Percentiles rank a stretch among this genome's conserved stretches.
These are phyloP conservation scores for Colletotrichum orchidophilum DNA, from an alignment of 2,329 filamentous ascomycete species.

Conservation along the genomic window DNA sequence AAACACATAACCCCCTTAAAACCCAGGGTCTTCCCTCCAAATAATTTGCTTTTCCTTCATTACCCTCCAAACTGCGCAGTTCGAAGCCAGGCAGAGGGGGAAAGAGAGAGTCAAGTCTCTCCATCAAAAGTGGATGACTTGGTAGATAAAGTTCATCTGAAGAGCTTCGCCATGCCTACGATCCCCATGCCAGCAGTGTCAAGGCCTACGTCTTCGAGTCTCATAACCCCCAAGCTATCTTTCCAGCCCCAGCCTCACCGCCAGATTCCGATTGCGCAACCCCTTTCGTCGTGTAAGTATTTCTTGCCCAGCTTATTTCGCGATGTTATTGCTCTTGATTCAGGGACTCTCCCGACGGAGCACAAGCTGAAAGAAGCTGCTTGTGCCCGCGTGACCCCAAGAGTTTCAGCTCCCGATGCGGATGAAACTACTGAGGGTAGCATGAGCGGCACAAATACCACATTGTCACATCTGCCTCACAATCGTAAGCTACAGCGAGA, in stretches of 20 bases:
- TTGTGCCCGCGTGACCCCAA: background rate
- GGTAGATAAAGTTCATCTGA: constrained; percentile 7
- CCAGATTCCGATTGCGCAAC: background rate
- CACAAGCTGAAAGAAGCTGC: constrained; percentile 13
- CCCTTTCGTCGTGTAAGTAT: background rate
- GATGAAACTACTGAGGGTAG: constrained; percentile 19
- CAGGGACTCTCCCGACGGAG: background rate
- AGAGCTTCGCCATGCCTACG: background rate
- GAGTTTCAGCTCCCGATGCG: constrained; percentile 22
- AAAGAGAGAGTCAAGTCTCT: background rate
- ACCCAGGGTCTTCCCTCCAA: too few relatives aligned
- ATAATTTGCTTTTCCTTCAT: too few relatives aligned
- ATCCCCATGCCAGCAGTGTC: background rate
- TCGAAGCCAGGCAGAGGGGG: background rate
- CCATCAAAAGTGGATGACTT: background rate
- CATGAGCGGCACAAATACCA: constrained; percentile 1
- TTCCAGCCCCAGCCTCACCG: background rate
- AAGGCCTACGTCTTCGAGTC: constrained; percentile 2
- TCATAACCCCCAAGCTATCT: background rate
- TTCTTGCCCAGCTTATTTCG: background rate
- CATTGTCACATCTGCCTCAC: background rate
- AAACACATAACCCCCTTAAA: too few relatives aligned
- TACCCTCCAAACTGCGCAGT: background rate
- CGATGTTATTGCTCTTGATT: background rate
- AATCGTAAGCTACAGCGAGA: background rate